These are phyloP conservation scores for Emmonsiellopsis sp. DNA, from an alignment of 2,329 filamentous ascomycete species.

Conservation along the genomic window DNA sequence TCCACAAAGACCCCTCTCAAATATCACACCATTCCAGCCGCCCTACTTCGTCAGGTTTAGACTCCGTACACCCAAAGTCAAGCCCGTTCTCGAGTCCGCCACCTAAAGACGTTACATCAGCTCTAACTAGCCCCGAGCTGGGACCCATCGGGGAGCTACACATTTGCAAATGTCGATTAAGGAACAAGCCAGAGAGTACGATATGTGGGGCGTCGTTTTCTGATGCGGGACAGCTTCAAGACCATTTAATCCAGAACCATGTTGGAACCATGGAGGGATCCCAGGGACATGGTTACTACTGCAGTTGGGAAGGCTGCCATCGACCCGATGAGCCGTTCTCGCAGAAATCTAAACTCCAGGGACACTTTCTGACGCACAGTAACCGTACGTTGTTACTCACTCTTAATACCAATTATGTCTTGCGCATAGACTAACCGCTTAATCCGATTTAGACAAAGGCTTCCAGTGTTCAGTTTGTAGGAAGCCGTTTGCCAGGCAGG, in stretches of 20 bases:
- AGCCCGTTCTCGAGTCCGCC: constrained; percentile 28
- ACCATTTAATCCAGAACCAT: constrained; percentile 30
- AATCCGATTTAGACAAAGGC: constrained; percentile 27
- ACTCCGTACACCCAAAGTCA: constrained; percentile 5
- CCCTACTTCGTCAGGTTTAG: neutral
- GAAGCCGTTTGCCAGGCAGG: constrained; percentile 34
- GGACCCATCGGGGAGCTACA: constrained; percentile 25
- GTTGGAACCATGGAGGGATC: constrained; percentile 29
- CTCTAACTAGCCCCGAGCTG: constrained; percentile 29
- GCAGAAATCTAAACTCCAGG: constrained; percentile 37
- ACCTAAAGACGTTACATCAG: constrained; percentile 26
- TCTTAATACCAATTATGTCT: neutral
- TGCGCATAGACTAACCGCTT: neutral
- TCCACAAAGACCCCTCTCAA: constrained; percentile 11
- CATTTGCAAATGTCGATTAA: constrained; percentile 29
- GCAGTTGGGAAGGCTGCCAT: constrained; percentile 35
- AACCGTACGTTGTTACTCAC: constrained; percentile 25
- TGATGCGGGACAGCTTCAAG: constrained; percentile 29
- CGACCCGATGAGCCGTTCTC: constrained; percentile 36
- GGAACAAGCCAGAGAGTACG: constrained; percentile 9
- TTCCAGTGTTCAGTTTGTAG: constrained; percentile 34
- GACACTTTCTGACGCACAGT: constrained; percentile 37
- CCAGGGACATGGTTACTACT: constrained; percentile 36
- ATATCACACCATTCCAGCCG: neutral
- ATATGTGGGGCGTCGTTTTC: constrained; percentile 29